Evolutionary conservation across 202 grass and related monocot species (phyloP).

Genomic region (Dendrocalamus latiflorus): DNA sequence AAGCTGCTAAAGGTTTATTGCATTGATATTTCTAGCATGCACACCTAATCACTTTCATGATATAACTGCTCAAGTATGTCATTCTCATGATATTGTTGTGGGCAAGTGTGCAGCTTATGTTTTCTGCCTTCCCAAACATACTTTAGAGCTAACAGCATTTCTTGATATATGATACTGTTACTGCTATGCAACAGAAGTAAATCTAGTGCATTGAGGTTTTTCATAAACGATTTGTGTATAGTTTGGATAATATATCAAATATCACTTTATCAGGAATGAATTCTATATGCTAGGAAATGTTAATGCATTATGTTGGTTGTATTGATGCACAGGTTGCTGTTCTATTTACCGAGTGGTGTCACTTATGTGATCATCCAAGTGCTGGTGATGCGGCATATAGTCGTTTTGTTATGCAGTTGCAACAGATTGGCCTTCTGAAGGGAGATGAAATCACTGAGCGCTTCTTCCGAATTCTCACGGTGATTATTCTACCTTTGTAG

Average conservation of each 20-base stretch:
- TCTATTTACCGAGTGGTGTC: slow-evolving; percentile 14
- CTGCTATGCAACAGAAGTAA: background rate
- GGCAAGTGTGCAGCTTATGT: background rate
- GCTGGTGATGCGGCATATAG: background rate
- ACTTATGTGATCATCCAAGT: no score
- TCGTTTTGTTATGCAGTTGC: slow-evolving; percentile 64
- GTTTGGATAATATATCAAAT: background rate
- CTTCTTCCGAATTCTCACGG: slow-evolving; percentile 65
- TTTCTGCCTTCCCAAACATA: background rate
- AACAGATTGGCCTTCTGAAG: slow-evolving; percentile 65
- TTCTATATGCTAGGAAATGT: background rate
- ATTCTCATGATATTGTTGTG: background rate
- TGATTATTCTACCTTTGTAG: slow-evolving; percentile 31
- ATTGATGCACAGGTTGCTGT: slow-evolving; percentile 43
- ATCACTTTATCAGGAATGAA: background rate
- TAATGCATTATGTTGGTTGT: slow-evolving; percentile 9
- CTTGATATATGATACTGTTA: background rate
- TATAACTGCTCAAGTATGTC: background rate
- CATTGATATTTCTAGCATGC: background rate
- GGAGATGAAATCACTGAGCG: slow-evolving; percentile 76
- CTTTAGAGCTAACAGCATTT: background rate
- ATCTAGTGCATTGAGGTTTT: background rate
- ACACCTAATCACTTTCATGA: background rate
- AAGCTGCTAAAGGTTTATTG: background rate
- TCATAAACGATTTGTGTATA: background rate